Conservation (phyloP, 75 land plant species). For the Sequoiadendron giganteum region DNA sequence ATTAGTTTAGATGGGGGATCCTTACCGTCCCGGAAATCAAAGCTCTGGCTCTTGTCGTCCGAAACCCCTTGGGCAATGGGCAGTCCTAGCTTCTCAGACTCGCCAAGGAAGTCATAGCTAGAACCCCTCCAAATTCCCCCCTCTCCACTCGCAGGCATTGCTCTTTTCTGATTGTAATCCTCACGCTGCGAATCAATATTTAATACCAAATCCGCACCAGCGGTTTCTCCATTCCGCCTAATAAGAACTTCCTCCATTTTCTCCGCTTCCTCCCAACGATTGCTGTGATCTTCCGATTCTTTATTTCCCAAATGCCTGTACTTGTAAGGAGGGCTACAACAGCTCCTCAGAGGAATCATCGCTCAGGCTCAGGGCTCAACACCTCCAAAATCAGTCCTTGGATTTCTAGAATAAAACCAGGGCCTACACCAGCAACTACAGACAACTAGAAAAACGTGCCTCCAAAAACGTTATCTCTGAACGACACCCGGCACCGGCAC, state of each 20-base stretch:
- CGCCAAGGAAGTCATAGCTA: background rate
- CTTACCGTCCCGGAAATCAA: background rate
- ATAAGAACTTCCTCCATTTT: background rate
- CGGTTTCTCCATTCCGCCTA: background rate
- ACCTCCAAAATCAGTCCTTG: background rate
- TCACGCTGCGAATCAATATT: too few species aligned
- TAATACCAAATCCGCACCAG: background rate
- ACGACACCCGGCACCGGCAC: too few species aligned
- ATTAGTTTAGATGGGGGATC: conserved; percentile 1
- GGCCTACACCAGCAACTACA: background rate
- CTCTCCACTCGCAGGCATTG: background rate
- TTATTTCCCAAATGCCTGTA: background rate
- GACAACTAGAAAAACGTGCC: too few species aligned
- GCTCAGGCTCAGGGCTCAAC: background rate
- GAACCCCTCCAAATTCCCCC: background rate
- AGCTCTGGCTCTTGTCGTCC: background rate
- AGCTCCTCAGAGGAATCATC: background rate
- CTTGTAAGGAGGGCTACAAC: background rate
- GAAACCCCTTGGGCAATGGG: background rate
- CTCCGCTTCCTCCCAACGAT: background rate
- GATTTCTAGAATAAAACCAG: too few species aligned
- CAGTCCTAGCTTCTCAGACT: background rate
- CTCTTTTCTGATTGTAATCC: background rate
- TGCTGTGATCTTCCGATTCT: background rate
- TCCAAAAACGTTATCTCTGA: background rate